These are phyloP conservation scores for Pistacia integerrima DNA, from an alignment of 345 rosid species.

Conservation along the genomic window DNA sequence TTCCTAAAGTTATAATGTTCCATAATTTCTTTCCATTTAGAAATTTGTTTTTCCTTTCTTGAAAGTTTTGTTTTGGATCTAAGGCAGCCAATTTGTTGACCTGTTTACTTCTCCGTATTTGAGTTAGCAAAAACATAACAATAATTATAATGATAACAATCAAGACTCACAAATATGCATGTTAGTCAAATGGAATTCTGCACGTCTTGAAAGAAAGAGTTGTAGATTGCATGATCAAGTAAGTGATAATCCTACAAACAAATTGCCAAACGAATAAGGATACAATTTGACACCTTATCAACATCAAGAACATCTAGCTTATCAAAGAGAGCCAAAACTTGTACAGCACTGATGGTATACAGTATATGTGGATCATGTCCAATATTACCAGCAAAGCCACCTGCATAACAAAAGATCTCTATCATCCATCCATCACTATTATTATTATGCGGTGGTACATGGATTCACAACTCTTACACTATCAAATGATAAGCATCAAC, in stretches of 20 bases:
- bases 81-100: not conserved
- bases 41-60: not conserved
- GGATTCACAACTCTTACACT: not conserved
- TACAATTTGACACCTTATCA: constrained; percentile 75
- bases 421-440: not conserved
- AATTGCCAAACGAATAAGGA: constrained; percentile 43
- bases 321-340: constrained; percentile 76
- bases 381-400: constrained; percentile 93
- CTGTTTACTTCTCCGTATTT: constrained; percentile 1
- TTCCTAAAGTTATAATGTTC: not conserved
- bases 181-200: not conserved
- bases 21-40: not conserved
- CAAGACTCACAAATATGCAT: not conserved
- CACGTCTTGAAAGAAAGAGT: not conserved
- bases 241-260: not conserved
- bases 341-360: constrained; percentile 86
- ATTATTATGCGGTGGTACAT: not conserved
- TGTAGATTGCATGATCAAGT: not conserved
- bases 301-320: constrained; percentile 65
- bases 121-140: not conserved
- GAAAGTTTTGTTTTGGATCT: not conserved
- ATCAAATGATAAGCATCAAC: not conserved
- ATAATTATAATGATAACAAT: not conserved
- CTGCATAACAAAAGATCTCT: constrained; percentile 37
- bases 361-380: constrained; percentile 87